Evolutionary conservation across 2,329 filamentous ascomycete species (phyloP), one percentile per base, ranked within the genome.

Genomic region (Aureobasidium sp.): DNA sequence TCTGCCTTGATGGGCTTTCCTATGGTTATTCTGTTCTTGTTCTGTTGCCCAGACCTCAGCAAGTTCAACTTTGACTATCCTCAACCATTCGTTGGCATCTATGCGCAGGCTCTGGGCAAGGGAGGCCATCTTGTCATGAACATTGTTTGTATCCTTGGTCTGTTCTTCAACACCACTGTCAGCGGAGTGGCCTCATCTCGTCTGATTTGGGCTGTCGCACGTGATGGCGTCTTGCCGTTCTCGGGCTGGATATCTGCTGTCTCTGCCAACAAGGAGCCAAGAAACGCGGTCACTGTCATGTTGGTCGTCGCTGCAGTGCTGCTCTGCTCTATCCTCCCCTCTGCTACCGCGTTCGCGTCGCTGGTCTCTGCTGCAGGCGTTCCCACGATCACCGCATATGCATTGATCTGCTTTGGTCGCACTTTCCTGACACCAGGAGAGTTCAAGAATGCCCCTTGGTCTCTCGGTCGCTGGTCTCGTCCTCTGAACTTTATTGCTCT

Each of bases 61-160:
- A 79, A 75, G 0, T 83, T 84, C 68, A 76, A 75, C 1, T 81
- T 82, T 63, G 79, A 78, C 6, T 80, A 81, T 0, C 79, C 81
- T 0, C 83, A 85, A 63, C 83, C 83, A 0, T 85, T 85, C 60
- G 82, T 85, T 2, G 76, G 79, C 1, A 76, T 85, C 1, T 85
- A 85, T 65, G 83, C 82, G 1, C 76, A 79, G 12, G 78, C 84
- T 11, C 75, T 85, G 17, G 83, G 83, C 2, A 71, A 79, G 52
- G 78, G 81, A 5, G 83, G 80, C 0, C 83, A 85, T 66, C 76
- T 85, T n/a, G 76, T 84, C 63, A 85, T 85, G 83, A 84, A 82
- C 65, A 70, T 85, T n/a, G 72, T 85, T 51, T 84, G 80, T 73
- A 74, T 83, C 36, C 49, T 75, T 22, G 74, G 73, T 3, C 68